These are phyloP conservation scores for Aspergillus affinis DNA, from an alignment of 495 filamentous ascomycete genomes.

Conservation along the genomic window DNA sequence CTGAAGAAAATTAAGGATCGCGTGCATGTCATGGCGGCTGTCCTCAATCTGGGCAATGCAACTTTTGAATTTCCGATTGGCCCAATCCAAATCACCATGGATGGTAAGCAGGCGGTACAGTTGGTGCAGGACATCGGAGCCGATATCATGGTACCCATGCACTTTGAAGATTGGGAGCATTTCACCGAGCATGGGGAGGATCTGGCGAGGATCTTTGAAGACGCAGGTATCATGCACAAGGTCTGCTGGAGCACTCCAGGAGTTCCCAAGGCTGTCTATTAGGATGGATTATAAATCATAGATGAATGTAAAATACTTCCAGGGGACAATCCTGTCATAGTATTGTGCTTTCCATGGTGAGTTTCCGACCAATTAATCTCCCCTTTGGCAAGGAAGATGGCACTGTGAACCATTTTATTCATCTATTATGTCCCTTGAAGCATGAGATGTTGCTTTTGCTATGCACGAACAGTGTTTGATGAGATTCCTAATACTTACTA, in stretches of 20 bases:
- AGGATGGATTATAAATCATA: too few species aligned
- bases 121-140: slow-evolving; percentile 44
- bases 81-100: slow-evolving; percentile 50
- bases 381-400: too few species aligned
- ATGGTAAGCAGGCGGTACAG: slow-evolving; percentile 42
- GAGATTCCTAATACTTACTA: too few species aligned
- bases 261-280: too few species aligned
- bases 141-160: slow-evolving; percentile 51
- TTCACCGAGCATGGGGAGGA: slow-evolving; percentile 39
- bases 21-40: slow-evolving; percentile 22
- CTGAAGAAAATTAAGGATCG: slow-evolving; percentile 27
- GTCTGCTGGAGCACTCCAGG: slow-evolving; percentile 23
- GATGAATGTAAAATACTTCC: too few species aligned
- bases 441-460: too few species aligned
- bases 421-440: too few species aligned
- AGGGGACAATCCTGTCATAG: too few species aligned
- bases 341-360: too few species aligned
- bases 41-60: slow-evolving; percentile 33
- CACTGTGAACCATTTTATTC: too few species aligned
- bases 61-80: slow-evolving; percentile 23
- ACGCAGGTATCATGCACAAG: slow-evolving; percentile 26
- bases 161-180: slow-evolving; percentile 53
- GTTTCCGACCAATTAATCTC: too few species aligned
- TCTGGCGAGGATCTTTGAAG: slow-evolving; percentile 24
- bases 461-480: too few species aligned